Evolutionary conservation across 495 filamentous ascomycete genomes (phyloP), one percentile per base, ranked within the genome.

Genomic region (Lophium mytilinum): DNA sequence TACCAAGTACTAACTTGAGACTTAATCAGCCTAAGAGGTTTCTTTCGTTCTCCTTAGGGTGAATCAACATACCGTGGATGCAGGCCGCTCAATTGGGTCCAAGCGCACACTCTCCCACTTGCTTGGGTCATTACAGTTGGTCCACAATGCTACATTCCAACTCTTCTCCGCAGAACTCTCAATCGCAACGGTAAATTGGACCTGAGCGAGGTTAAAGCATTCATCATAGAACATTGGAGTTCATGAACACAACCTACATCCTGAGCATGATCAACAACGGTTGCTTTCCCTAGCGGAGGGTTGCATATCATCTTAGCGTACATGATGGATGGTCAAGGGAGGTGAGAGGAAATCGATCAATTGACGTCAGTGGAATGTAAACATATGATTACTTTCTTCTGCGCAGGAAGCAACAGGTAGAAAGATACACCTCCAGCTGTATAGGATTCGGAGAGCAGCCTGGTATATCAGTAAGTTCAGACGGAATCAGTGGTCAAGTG

Each of bases 111-210:
- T 78, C 39, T 62, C 53, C 83, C 83, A 86, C 35, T 76, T 62
- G 5, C 62, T 57, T 15, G 24, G 18, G 15, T 68, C 69, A 15
- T 60, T 58, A 48, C 80, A 77, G 24, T 87, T 86, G 63, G 90
- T 81, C 89, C 89, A 95, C 1, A 95, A 72, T 35, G 83, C 77
- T 6, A 86, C 78, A 65, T 93, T 78, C 86, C 87, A 94, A 39
- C 70, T 56, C 59, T 84, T 77, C 7, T 79, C 65, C 1, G 70
- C 73, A 36, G 66, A 75, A 43, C 78, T 82, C 56, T 90, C 87
- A 33, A 96, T 72, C n/a, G 89, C 70, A 14, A 88, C 87, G 14
- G 79, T 83, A 57, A 93, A 86, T 3, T 64, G 64, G 11, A 87
- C 73, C 72, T 80, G 57, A 37, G 17, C 14, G 14, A 47, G 12